phyloP scores from a whole-genome alignment of 176 grass and related monocot species.

The Leersia perrieri region DNA sequence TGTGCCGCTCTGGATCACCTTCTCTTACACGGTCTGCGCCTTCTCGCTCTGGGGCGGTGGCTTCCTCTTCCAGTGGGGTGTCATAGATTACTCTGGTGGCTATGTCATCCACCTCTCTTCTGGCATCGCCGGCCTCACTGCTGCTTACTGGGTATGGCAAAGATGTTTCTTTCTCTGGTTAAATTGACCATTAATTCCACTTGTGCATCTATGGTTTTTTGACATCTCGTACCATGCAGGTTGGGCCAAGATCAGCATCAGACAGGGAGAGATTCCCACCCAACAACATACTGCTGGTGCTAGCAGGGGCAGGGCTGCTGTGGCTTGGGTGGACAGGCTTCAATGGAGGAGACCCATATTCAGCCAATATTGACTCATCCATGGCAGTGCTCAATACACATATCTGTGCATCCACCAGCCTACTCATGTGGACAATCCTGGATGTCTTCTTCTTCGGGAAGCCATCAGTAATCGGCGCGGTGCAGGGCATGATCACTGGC shows the following conservation, averaged over 20 bases:
- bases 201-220: background rate
- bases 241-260: slow-evolving; percentile 47
- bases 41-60: slow-evolving; percentile 73
- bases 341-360: slow-evolving; percentile 63
- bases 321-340: slow-evolving; percentile 79
- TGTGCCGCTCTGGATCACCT: slow-evolving; percentile 68
- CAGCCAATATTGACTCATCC: slow-evolving; percentile 53
- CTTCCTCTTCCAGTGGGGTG: slow-evolving; percentile 74
- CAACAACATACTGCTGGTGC: slow-evolving; percentile 68
- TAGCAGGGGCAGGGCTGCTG: slow-evolving; percentile 59
- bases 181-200: background rate
- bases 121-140: slow-evolving; percentile 54
- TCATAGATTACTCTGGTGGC: slow-evolving; percentile 72
- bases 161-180: background rate
- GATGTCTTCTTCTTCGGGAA: slow-evolving; percentile 75
- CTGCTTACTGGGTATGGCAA: slow-evolving; percentile 63
- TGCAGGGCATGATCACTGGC: slow-evolving; percentile 80
- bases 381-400: slow-evolving; percentile 67
- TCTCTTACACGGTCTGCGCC: slow-evolving; percentile 58
- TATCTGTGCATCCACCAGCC: slow-evolving; percentile 62
- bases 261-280: slow-evolving; percentile 69
- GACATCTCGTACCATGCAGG: slow-evolving; percentile 29
- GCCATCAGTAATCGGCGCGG: slow-evolving; percentile 61
- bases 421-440: slow-evolving; percentile 67
- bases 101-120: slow-evolving; percentile 76